A percentile compares a stretch with the other conserved stretches of the same genome.
Evolutionary conservation across 306 rosid genomes (phyloP).

Genomic region (Prunus davidiana): DNA sequence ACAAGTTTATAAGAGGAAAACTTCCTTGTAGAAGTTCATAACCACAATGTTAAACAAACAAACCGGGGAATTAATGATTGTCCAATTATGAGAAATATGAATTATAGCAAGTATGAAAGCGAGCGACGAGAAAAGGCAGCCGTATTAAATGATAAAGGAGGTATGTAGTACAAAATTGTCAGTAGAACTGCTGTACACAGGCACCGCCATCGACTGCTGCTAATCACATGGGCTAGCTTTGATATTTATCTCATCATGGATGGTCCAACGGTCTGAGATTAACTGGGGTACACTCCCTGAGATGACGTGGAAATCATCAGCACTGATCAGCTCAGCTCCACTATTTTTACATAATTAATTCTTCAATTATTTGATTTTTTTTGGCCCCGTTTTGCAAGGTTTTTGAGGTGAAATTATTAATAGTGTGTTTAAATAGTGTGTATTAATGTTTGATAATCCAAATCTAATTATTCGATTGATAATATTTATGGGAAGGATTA

Average conservation of each 20-base stretch:
- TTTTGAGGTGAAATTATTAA: too few relatives aligned
- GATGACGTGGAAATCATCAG: neutral
- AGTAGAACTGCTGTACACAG: neutral
- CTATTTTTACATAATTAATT: neutral
- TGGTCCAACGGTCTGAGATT: neutral
- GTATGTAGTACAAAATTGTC: slow-evolving; percentile 17
- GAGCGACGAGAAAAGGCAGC: slow-evolving; percentile 12
- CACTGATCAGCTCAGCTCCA: neutral
- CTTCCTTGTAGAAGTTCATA: neutral
- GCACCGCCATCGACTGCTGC: slow-evolving; percentile 20
- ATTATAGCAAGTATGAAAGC: neutral
- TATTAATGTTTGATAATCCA: too few relatives aligned
- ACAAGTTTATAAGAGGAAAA: too few relatives aligned
- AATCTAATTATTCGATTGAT: too few relatives aligned
- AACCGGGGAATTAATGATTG: neutral
- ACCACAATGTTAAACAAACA: neutral
- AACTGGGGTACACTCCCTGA: slow-evolving; percentile 20
- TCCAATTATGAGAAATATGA: neutral
- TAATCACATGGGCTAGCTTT: slow-evolving; percentile 26
- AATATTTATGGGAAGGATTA: too few relatives aligned
- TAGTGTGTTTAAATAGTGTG: too few relatives aligned
- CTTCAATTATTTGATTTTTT: neutral
- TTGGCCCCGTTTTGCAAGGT: too few relatives aligned
- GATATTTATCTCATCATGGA: slow-evolving; percentile 6
- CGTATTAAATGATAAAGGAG: slow-evolving; percentile 23